phyloP scores from a whole-genome alignment of 1,284 basidiomycete genomes.

The Mrakiaceae sp. region DNA sequence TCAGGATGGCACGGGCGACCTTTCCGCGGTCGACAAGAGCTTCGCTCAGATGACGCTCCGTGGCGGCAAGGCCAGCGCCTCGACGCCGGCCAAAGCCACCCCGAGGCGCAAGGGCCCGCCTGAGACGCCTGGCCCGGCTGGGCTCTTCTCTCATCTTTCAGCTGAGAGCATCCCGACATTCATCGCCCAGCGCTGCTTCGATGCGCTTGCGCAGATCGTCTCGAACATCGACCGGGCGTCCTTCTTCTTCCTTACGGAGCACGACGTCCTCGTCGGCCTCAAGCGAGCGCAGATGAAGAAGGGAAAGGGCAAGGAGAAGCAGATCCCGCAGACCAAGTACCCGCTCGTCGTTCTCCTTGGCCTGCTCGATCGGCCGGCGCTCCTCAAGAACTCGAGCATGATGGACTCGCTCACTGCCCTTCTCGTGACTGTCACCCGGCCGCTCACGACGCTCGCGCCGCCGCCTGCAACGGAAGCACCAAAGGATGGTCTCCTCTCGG shows the following conservation, averaged over 20 bases:
- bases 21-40: conserved; percentile 82
- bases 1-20: conserved; percentile 87
- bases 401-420: conserved; percentile 83
- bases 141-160: conserved; percentile 53
- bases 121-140: conserved; percentile 40
- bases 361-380: conserved; percentile 68
- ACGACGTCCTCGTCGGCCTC: conserved; percentile 68
- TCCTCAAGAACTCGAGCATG: conserved; percentile 75
- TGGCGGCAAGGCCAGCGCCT: conserved; percentile 46
- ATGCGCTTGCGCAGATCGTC: conserved; percentile 77
- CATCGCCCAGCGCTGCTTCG: conserved; percentile 82
- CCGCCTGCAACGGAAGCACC: conserved; percentile 36
- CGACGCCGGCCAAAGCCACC: conserved; percentile 50
- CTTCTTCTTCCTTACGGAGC: conserved; percentile 86
- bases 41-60: conserved; percentile 84
- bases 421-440: conserved; percentile 73
- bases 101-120: conserved; percentile 52
- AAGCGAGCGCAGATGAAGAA: conserved; percentile 60
- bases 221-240: conserved; percentile 68
- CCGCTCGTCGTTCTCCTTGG: conserved; percentile 79
- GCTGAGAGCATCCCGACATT: conserved; percentile 78
- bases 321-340: conserved; percentile 65
- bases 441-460: conserved; percentile 41
- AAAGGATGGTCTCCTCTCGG: conserved; percentile 24
- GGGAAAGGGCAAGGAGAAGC: conserved; percentile 68